A percentile compares a stretch with the other conserved stretches of the same genome.
These are phyloP conservation scores for Ogataea pilisensis DNA, from an alignment of 805 yeast genomes.

Conservation along the genomic window DNA sequence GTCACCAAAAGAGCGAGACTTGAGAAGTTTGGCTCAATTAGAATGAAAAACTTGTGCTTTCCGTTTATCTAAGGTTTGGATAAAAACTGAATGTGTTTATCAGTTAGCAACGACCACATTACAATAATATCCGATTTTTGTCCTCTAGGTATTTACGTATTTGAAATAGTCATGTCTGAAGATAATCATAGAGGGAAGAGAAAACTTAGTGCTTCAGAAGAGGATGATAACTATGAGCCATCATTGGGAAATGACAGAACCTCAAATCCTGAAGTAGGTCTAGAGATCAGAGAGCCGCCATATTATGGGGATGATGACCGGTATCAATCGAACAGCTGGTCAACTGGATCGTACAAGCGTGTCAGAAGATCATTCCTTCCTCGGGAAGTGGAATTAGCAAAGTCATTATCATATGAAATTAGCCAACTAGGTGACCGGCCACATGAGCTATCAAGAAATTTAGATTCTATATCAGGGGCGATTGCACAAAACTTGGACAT, in stretches of 20 bases:
- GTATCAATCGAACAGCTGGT: too few relatives aligned
- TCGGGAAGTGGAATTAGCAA: conserved; percentile 34
- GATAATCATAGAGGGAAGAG: conserved; percentile 11
- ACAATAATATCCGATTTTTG: too few relatives aligned
- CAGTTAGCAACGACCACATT: too few relatives aligned
- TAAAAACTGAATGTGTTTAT: too few relatives aligned
- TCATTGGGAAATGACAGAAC: background rate
- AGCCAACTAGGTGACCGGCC: conserved; percentile 55
- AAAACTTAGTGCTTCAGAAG: conserved; percentile 7
- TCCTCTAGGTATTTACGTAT: background rate
- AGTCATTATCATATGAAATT: conserved; percentile 46
- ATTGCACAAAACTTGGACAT: conserved; percentile 61
- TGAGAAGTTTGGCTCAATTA: too few relatives aligned
- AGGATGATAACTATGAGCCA: conserved; percentile 12
- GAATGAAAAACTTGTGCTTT: too few relatives aligned
- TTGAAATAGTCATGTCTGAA: conserved; percentile 10
- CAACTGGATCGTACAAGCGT: conserved; percentile 12
- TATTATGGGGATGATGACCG: too few relatives aligned
- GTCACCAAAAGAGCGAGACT: too few relatives aligned
- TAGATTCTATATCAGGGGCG: conserved; percentile 64
- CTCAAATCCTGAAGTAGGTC: too few relatives aligned
- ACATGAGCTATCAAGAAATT: conserved; percentile 37
- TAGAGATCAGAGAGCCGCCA: too few relatives aligned
- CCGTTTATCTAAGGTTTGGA: too few relatives aligned
- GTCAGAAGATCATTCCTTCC: conserved; percentile 15